Conservation (phyloP, 2,329 filamentous ascomycete genomes). For the Huntiella bhutanensis region DNA sequence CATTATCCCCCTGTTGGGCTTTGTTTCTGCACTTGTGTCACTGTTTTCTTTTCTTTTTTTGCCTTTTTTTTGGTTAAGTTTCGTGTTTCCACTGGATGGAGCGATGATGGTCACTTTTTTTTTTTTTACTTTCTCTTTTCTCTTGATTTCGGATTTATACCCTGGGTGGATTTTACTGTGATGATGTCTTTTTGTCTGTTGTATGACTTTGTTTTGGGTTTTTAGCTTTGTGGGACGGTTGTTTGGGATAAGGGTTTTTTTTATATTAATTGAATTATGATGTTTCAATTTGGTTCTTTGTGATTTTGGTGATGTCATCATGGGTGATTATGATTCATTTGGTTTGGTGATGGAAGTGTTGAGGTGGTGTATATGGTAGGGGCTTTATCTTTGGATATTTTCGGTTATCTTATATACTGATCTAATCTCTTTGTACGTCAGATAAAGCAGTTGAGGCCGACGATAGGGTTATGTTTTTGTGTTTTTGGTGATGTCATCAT, state of each 20-base stretch:
- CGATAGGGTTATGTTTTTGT: not conserved
- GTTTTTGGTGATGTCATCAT: not conserved
- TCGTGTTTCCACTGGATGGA: not conserved
- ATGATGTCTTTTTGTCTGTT: slow-evolving; percentile 1
- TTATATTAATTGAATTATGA: not conserved
- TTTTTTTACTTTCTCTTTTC: not conserved
- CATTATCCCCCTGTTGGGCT: not conserved
- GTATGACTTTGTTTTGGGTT: not conserved
- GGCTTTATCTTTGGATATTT: no score
- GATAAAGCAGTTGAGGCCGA: not conserved
- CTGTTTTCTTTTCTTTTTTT: not conserved
- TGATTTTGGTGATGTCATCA: not conserved
- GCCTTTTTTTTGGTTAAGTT: not conserved
- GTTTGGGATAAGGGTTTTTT: not conserved
- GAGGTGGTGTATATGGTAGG: not conserved
- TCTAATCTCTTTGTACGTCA: no score
- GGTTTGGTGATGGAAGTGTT: no score
- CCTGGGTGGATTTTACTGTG: not conserved
- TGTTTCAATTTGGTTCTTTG: not conserved
- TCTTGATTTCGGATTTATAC: slow-evolving; percentile 1
- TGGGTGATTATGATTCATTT: not conserved
- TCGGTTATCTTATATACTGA: no score
- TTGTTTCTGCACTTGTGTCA: not conserved
- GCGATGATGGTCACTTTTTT: not conserved
- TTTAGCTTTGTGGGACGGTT: not conserved